Evolutionary conservation across 177 flowering plant genomes (phyloP), one percentile per base, ranked within the genome.

Genomic region (Tripterygium wilfordii): DNA sequence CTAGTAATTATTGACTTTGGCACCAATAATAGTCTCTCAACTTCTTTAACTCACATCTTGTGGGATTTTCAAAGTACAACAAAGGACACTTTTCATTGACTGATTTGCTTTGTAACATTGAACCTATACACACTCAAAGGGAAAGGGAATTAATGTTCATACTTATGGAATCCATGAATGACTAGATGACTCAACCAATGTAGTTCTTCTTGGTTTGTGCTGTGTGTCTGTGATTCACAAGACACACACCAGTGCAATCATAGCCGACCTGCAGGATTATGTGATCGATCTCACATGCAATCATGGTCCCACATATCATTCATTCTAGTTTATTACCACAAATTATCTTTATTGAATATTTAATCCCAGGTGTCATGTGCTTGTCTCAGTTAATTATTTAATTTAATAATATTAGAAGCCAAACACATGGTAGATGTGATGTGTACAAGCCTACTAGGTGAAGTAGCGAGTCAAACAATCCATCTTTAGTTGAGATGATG

Each of bases 221-320:
- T 51, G 49, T 51, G 49, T 67, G 76, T 64, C 67, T 52, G 29
- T 39, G 56, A 62, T 53, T 32, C 31, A 44, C 33, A 67, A n/a
- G 73, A 67, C 69, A 73, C 4, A 31, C 10, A 28, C 63, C 58
- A 21, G 67, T 65, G 55, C 64, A 54, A 69, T 58, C 47, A 66
- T 54, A 42, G 67, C 68, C 48, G 67, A 46, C 41, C 57, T 53
- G 62, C 58, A 47, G 57, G 64, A 57, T 60, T 56, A 43, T 58
- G 8, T 30, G 8, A 30, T 42, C 18, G 58, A 60, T 51, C 65
- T 52, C 62, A 26, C 41, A n/a, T n/a, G n/a, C n/a, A 64, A 57
- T 57, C 56, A 58, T 58, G 27, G 17, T 50, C 24, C 15, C 24
- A 22, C 40, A 10, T 39, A 16, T 45, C 5, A 18, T 33, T 53